Evolutionary conservation across 2,329 filamentous ascomycete species (phyloP).

Genomic region (Colletotrichum tofieldiae): DNA sequence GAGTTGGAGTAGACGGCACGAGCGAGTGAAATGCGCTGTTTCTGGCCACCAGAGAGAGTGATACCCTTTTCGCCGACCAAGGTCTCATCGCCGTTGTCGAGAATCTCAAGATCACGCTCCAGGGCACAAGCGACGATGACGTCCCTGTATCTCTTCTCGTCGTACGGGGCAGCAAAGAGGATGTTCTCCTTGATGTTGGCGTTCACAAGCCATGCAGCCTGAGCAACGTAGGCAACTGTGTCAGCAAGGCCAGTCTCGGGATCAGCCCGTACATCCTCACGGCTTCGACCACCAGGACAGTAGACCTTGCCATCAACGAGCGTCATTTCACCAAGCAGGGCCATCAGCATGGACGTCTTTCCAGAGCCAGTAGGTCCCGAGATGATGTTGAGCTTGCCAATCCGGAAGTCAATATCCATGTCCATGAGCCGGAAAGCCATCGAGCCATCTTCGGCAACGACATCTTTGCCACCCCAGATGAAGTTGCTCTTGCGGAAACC

Average conservation of each 20-base stretch:
- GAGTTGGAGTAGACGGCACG: constrained; percentile 97
- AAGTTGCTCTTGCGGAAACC: constrained; percentile 89
- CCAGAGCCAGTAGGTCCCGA: constrained; percentile 94
- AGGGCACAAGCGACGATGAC: constrained; percentile 94
- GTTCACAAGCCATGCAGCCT: constrained; percentile 97
- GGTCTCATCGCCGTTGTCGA: constrained; percentile 93
- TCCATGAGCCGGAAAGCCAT: constrained; percentile 88
- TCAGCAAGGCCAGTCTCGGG: constrained; percentile 90
- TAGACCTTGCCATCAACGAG: constrained; percentile 84
- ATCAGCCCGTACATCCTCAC: constrained; percentile 87
- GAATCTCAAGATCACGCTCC: constrained; percentile 90
- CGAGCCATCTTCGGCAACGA: constrained; percentile 74
- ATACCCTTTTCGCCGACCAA: constrained; percentile 98
- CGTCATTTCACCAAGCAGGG: constrained; percentile 96
- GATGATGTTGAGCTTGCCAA: constrained; percentile 92
- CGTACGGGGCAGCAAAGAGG: constrained; percentile 85
- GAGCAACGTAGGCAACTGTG: constrained; percentile 95
- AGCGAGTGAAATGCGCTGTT: constrained; percentile 97
- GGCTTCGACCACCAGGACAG: constrained; percentile 87
- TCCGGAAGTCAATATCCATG: constrained; percentile 84
- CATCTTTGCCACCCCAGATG: constrained; percentile 84
- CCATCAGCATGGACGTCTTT: constrained; percentile 97
- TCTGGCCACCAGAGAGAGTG: constrained; percentile 95
- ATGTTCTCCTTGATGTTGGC: constrained; percentile 97
- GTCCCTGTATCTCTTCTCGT: constrained; percentile 86